Conservation (phyloP, 2,329 filamentous ascomycete genomes). For the Calonectria crousiana region DNA sequence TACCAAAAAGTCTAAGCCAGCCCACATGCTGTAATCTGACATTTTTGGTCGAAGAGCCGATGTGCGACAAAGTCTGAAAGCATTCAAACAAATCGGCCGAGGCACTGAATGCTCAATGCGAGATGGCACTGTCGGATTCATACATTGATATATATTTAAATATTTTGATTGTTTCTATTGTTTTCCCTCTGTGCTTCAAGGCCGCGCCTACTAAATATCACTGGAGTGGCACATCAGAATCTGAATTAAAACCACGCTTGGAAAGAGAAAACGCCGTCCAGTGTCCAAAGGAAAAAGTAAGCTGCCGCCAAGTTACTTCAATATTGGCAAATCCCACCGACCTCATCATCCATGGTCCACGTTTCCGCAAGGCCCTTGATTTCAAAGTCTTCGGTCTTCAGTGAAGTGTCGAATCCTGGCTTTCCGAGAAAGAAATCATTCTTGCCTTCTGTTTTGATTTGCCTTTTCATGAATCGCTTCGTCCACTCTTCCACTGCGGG, state of each 20-base stretch:
- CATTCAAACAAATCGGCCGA: conserved; percentile 19
- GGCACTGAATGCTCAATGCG: conserved; percentile 28
- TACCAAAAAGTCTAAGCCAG: neutral
- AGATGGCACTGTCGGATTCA: conserved; percentile 31
- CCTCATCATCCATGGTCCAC: conserved; percentile 89
- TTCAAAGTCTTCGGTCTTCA: conserved; percentile 59
- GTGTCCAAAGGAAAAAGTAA: neutral
- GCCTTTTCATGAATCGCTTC: conserved; percentile 67
- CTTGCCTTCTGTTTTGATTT: conserved; percentile 61
- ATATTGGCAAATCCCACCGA: conserved; percentile 72
- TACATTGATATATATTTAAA: conserved; percentile 30
- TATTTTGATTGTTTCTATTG: conserved; percentile 33
- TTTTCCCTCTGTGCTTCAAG: neutral
- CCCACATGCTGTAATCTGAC: conserved; percentile 7
- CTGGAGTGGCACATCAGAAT: neutral
- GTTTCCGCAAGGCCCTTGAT: conserved; percentile 80
- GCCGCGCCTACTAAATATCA: neutral
- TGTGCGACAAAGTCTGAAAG: neutral
- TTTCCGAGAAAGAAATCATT: conserved; percentile 71
- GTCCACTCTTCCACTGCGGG: conserved; percentile 81
- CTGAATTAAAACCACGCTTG: neutral
- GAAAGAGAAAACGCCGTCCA: neutral
- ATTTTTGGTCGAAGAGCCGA: neutral
- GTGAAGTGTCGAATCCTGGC: conserved; percentile 56
- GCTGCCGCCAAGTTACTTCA: neutral